Evolutionary conservation across 306 rosid species (phyloP).

Genomic region (Cucurbita argyrosperma): DNA sequence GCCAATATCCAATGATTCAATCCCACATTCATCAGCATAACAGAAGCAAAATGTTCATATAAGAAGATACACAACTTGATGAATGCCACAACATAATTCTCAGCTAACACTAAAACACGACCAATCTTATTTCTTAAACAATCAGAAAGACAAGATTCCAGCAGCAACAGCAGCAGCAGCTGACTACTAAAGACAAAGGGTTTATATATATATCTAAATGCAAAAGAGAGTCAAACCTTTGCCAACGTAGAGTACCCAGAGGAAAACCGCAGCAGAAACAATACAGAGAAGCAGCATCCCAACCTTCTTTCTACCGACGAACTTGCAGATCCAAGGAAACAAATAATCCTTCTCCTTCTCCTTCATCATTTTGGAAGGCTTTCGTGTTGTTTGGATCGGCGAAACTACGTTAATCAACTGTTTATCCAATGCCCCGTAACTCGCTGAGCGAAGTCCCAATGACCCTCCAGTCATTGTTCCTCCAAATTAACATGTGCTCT

Average conservation of each 20-base stretch:
- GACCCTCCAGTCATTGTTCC: constrained; percentile 74
- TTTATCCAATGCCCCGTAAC: constrained; percentile 77
- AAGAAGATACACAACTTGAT: too few relatives aligned
- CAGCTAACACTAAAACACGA: neutral
- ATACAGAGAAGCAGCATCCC: constrained; percentile 76
- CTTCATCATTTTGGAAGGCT: constrained; percentile 70
- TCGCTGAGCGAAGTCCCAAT: constrained; percentile 74
- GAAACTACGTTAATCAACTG: constrained; percentile 44
- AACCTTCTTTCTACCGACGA: constrained; percentile 68
- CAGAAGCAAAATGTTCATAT: too few relatives aligned
- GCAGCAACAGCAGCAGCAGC: neutral
- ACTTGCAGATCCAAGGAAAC: constrained; percentile 71
- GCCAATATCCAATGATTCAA: neutral
- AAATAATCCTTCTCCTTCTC: constrained; percentile 72
- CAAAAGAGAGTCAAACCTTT: constrained; percentile 40
- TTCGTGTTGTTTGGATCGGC: constrained; percentile 51
- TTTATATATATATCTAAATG: neutral
- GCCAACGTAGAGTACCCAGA: constrained; percentile 70
- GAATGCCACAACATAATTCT: neutral
- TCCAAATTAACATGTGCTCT: constrained; percentile 22
- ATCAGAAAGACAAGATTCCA: too few relatives aligned
- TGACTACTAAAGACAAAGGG: neutral
- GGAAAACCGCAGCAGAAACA: constrained; percentile 67
- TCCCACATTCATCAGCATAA: neutral
- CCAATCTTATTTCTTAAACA: neutral